phyloP scores from a whole-genome alignment of 129 eudicot genomes.

The Flaveria bidentis region DNA sequence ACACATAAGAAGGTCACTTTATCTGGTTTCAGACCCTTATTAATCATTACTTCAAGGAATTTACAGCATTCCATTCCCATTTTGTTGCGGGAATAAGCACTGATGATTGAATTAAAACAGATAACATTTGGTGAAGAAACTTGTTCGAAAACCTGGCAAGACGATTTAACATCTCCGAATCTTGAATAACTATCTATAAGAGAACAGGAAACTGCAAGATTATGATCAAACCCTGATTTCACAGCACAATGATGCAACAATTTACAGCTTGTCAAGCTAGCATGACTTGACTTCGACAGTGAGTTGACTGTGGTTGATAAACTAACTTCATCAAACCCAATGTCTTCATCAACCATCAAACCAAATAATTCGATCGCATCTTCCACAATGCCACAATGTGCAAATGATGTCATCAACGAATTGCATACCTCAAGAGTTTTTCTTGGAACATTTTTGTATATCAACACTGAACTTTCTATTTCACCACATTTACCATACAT shows the following conservation, averaged over 20 bases:
- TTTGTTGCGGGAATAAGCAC: conserved; percentile 60
- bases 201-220: conserved; percentile 59
- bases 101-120: conserved; percentile 56
- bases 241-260: conserved; percentile 54
- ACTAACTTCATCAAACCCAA: conserved; percentile 71
- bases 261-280: conserved; percentile 48
- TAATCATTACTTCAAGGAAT: conserved; percentile 50
- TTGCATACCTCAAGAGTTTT: conserved; percentile 63
- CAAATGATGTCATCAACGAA: conserved; percentile 75
- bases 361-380: conserved; percentile 71
- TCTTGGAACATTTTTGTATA: conserved; percentile 40
- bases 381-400: conserved; percentile 45
- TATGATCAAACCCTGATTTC: conserved; percentile 54
- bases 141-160: conserved; percentile 36
- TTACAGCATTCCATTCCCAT: conserved; percentile 52
- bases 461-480: conserved; percentile 44
- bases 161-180: conserved; percentile 39
- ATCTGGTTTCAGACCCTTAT: conserved; percentile 59
- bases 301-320: conserved; percentile 59
- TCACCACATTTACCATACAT: conserved; percentile 83
- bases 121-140: conserved; percentile 51
- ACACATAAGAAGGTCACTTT: conserved; percentile 61
- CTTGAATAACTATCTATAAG: conserved; percentile 55
- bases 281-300: conserved; percentile 40
- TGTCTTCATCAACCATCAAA: conserved; percentile 56